Conservation (phyloP, 371 early-diverging fungal genomes). For the Gilbertella persicaria region DNA sequence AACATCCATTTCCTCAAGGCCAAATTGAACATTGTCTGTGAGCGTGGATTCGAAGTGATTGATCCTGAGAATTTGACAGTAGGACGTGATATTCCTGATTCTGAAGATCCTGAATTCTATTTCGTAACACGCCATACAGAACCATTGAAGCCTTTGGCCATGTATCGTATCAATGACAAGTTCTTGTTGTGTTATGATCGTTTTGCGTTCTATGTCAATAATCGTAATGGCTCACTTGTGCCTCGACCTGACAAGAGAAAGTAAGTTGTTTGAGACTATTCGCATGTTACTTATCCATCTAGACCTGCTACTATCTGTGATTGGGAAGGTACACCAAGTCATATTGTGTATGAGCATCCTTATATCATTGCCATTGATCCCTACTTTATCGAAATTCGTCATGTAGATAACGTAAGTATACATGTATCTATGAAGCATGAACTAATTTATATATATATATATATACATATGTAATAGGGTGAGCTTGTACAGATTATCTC, state of each 20-base stretch:
- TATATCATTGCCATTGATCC: conserved; percentile 88
- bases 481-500: conserved; percentile 51
- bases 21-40: conserved; percentile 81
- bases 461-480: too few species aligned
- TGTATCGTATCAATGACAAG: conserved; percentile 76
- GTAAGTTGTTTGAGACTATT: conserved; percentile 21
- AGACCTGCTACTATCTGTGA: conserved; percentile 45
- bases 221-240: conserved; percentile 52
- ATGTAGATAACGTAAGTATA: conserved; percentile 73
- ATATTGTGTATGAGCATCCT: conserved; percentile 74
- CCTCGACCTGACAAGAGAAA: conserved; percentile 32
- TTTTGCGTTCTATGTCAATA: conserved; percentile 92
- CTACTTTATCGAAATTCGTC: conserved; percentile 87
- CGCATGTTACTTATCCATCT: background rate
- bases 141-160: conserved; percentile 75
- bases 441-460: background rate
- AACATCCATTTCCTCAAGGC: conserved; percentile 76
- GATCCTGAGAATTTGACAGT: conserved; percentile 77
- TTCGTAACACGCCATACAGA: conserved; percentile 80
- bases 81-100: conserved; percentile 64
- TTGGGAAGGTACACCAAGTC: conserved; percentile 64
- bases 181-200: conserved; percentile 91
- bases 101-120: conserved; percentile 75
- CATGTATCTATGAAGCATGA: background rate
- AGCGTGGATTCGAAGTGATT: conserved; percentile 84